Evolutionary conservation across 1,284 basidiomycete species (phyloP).

Genomic region (Trametes sp.): DNA sequence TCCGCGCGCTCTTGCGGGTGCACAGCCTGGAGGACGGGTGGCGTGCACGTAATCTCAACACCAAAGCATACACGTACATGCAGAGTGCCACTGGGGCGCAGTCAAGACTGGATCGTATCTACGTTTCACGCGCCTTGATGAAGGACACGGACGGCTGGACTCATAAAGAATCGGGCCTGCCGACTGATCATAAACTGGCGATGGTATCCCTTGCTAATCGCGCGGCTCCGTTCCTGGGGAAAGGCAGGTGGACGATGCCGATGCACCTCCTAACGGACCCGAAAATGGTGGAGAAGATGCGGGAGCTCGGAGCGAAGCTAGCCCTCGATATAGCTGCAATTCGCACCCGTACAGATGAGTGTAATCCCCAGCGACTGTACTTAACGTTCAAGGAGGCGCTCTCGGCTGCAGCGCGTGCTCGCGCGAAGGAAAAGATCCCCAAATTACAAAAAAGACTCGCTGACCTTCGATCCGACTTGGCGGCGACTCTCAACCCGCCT

Average conservation of each 20-base stretch:
- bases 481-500: neutral
- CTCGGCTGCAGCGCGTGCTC: neutral
- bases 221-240: slow-evolving; percentile 2
- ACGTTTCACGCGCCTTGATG: neutral
- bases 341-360: neutral
- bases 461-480: neutral
- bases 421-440: neutral
- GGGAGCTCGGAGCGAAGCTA: neutral
- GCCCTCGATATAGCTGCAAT: neutral
- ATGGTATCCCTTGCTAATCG: neutral
- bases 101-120: neutral
- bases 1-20: neutral
- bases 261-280: slow-evolving; percentile 1
- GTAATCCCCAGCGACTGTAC: neutral
- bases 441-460: neutral
- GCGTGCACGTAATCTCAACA: neutral
- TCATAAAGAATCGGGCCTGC: neutral
- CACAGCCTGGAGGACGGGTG: neutral
- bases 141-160: neutral
- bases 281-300: neutral
- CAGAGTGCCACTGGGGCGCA: neutral
- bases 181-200: slow-evolving; percentile 4
- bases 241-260: neutral
- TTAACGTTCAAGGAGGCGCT: neutral
- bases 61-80: neutral